Evolutionary conservation across 805 yeast species (phyloP).

Genomic region (Monosporozyma servazzii): DNA sequence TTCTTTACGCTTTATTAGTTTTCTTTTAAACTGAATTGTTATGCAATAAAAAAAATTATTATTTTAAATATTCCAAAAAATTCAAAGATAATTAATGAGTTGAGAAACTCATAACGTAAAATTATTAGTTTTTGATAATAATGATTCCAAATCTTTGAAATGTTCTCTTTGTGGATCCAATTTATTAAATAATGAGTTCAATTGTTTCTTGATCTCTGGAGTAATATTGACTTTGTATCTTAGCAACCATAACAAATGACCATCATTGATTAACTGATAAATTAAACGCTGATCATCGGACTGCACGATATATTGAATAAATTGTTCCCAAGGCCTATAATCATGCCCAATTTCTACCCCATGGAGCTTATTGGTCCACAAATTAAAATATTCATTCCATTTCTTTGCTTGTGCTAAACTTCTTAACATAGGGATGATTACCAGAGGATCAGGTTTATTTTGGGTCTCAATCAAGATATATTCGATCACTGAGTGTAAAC

Average conservation of each 20-base stretch:
- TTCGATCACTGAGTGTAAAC: constrained; percentile 17
- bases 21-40: neutral
- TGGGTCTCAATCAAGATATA: constrained; percentile 5
- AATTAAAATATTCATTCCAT: constrained; percentile 17
- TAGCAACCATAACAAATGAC: constrained; percentile 20
- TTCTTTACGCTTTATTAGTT: too few species aligned
- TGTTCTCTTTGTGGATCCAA: constrained; percentile 4
- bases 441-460: constrained; percentile 6
- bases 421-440: constrained; percentile 13
- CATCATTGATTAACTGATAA: constrained; percentile 13
- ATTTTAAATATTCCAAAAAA: neutral
- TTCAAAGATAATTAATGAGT: neutral
- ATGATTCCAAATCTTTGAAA: neutral
- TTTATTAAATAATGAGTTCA: constrained; percentile 10
- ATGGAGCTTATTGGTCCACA: constrained; percentile 18
- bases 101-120: neutral
- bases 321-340: constrained; percentile 21
- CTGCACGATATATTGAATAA: constrained; percentile 12
- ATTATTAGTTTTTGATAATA: neutral
- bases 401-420: constrained; percentile 12
- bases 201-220: constrained; percentile 9
- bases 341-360: constrained; percentile 11
- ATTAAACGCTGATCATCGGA: constrained; percentile 12
- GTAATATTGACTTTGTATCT: constrained; percentile 16
- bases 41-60: neutral